A percentile compares a stretch with the other conserved stretches of the same genome.
phyloP scores from a whole-genome alignment of 495 filamentous ascomycete genomes.

The Glonium stellatum region DNA sequence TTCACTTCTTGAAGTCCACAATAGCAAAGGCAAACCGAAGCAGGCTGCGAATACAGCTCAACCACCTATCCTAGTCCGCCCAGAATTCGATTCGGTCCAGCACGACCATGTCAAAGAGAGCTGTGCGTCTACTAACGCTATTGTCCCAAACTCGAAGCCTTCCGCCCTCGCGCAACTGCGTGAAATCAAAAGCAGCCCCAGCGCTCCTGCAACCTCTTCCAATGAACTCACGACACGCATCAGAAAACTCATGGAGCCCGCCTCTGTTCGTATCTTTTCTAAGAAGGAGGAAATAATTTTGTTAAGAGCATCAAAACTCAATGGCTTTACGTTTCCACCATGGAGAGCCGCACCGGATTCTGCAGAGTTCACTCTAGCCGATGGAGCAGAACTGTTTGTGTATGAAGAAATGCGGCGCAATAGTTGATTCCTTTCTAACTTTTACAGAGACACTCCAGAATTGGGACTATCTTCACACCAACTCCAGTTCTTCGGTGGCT shows the following conservation, averaged over 20 bases:
- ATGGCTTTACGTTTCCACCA: slow-evolving; percentile 73
- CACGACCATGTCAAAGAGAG: too few relatives aligned
- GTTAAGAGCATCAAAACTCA: slow-evolving; percentile 66
- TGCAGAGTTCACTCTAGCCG: slow-evolving; percentile 45
- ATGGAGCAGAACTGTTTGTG: slow-evolving; percentile 44
- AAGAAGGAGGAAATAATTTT: slow-evolving; percentile 73
- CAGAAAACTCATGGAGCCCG: slow-evolving; percentile 34
- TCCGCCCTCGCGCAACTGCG: too few relatives aligned
- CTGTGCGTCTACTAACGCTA: too few relatives aligned
- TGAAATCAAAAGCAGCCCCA: background rate
- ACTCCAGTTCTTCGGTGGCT: slow-evolving; percentile 63
- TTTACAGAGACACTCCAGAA: slow-evolving; percentile 57
- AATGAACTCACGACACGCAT: background rate
- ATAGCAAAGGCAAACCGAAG: too few relatives aligned
- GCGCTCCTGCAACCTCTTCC: background rate
- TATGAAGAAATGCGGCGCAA: slow-evolving; percentile 34
- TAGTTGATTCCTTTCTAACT: slow-evolving; percentile 4
- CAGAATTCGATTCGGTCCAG: too few relatives aligned
- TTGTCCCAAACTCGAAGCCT: too few relatives aligned
- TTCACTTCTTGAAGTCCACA: too few relatives aligned
- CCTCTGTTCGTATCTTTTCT: slow-evolving; percentile 56
- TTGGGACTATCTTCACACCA: slow-evolving; percentile 67
- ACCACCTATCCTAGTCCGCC: too few relatives aligned
- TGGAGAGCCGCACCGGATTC: slow-evolving; percentile 59
- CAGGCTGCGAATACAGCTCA: too few relatives aligned